These are phyloP conservation scores for Tricholoma hemisulphureum DNA, from an alignment of 768 basidiomycete genomes.

Conservation along the genomic window DNA sequence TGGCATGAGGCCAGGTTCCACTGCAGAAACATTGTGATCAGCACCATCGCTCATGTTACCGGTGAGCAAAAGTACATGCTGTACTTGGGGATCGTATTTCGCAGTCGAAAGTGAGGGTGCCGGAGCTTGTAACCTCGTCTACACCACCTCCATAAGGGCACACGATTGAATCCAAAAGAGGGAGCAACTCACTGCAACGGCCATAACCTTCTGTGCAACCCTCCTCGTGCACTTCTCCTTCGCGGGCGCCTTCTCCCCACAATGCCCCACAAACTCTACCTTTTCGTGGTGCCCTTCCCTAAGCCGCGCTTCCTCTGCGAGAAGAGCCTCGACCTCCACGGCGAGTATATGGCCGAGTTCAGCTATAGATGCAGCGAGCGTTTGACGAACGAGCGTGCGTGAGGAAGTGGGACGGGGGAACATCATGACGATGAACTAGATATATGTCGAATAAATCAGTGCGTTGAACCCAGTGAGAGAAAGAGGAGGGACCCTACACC, in stretches of 20 bases:
- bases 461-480: not conserved
- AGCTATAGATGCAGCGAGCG: slow-evolving; percentile 34
- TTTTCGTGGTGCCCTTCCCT: slow-evolving; percentile 31
- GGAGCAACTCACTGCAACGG: slow-evolving; percentile 31
- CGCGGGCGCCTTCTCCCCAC: slow-evolving; percentile 25
- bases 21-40: slow-evolving; percentile 19
- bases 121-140: slow-evolving; percentile 39
- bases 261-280: slow-evolving; percentile 20
- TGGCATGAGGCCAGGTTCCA: slow-evolving; percentile 41
- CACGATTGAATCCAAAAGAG: not conserved
- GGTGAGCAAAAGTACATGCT: slow-evolving; percentile 27
- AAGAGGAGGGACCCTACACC: slow-evolving; percentile 33
- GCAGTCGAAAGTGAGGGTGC: slow-evolving; percentile 38
- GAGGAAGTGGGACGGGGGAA: slow-evolving; percentile 43
- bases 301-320: slow-evolving; percentile 40
- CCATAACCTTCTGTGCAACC: slow-evolving; percentile 34
- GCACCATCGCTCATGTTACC: not conserved
- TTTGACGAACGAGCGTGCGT: slow-evolving; percentile 41
- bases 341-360: slow-evolving; percentile 40
- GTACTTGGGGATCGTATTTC: slow-evolving; percentile 41
- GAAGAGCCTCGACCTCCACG: slow-evolving; percentile 42
- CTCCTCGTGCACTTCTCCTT: slow-evolving; percentile 40
- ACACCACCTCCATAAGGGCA: not conserved
- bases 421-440: slow-evolving; percentile 44
- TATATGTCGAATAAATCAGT: not conserved